A percentile compares a stretch with the other conserved stretches of the same genome.
These are phyloP conservation scores for Jacaranda copaia DNA, from an alignment of 257 asterid species.

Conservation along the genomic window DNA sequence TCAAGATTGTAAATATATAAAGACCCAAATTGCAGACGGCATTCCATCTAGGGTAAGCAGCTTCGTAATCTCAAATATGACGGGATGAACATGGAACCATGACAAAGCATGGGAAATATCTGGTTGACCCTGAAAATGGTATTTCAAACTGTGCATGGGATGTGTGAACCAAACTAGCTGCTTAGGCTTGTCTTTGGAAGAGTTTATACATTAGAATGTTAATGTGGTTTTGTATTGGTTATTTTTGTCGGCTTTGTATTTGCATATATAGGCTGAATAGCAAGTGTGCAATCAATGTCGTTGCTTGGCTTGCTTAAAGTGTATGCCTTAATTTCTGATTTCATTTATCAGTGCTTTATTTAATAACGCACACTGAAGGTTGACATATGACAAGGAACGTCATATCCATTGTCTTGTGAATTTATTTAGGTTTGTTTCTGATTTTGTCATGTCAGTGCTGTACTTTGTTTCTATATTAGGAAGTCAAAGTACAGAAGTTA, in stretches of 20 bases:
- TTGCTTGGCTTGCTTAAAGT: conserved; percentile 10
- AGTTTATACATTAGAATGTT: not conserved
- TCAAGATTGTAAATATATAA: not conserved
- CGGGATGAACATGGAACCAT: not conserved
- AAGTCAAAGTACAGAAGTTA: not conserved
- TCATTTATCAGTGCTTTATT: not conserved
- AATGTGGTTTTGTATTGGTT: not conserved
- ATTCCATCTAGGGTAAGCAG: not conserved
- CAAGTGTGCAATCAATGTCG: not conserved
- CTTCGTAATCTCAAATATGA: conserved; percentile 4
- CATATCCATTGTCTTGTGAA: conserved; percentile 16
- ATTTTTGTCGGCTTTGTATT: not conserved
- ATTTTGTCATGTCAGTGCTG: not conserved
- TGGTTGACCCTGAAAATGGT: no score
- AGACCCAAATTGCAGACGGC: conserved; percentile 1
- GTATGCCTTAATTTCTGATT: not conserved
- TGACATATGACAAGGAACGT: not conserved
- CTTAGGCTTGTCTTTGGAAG: conserved; percentile 8
- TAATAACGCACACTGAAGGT: not conserved
- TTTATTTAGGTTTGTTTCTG: conserved; percentile 4
- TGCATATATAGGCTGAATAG: not conserved
- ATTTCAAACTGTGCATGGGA: no score
- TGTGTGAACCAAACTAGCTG: not conserved
- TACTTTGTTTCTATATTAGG: not conserved
- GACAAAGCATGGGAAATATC: no score